Evolutionary conservation across 805 yeast species (phyloP).

Genomic region (Monosporozyma solicola): DNA sequence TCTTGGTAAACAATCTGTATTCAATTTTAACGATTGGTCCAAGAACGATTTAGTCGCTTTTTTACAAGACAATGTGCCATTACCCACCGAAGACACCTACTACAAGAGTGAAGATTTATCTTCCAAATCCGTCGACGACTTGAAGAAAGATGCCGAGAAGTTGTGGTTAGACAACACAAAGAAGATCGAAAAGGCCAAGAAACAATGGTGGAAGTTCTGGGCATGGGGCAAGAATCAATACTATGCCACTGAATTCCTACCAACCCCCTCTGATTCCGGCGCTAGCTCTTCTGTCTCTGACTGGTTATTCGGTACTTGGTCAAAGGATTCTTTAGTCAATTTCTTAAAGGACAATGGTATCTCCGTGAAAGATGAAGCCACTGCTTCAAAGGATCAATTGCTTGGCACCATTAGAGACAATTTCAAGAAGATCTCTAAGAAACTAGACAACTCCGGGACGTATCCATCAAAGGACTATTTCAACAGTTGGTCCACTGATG

Average conservation of each 20-base stretch:
- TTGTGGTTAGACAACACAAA: conserved; percentile 15
- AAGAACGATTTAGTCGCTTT: conserved; percentile 29
- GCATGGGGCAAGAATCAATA: conserved; percentile 4
- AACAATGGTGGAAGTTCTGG: conserved; percentile 29
- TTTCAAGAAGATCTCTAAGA: conserved; percentile 33
- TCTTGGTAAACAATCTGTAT: conserved; percentile 3
- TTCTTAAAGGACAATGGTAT: conserved; percentile 43
- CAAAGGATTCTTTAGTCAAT: conserved; percentile 36
- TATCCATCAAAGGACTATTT: conserved; percentile 48
- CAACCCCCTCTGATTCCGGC: not conserved
- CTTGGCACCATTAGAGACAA: conserved; percentile 38
- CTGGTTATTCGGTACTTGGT: conserved; percentile 52
- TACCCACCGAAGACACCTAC: not conserved
- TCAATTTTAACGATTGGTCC: conserved; percentile 27
- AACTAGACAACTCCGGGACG: conserved; percentile 33
- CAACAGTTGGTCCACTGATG: conserved; percentile 29
- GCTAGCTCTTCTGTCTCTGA: conserved; percentile 17
- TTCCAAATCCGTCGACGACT: conserved; percentile 15
- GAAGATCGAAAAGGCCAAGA: conserved; percentile 1
- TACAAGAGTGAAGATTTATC: conserved; percentile 13
- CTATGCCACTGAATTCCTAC: not conserved
- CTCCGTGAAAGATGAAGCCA: conserved; percentile 12
- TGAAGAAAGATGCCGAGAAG: conserved; percentile 18
- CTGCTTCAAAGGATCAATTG: conserved; percentile 39
- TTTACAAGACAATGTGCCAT: conserved; percentile 24